phyloP scores from a whole-genome alignment of 257 asterid species.

The Cinchona pubescens region DNA sequence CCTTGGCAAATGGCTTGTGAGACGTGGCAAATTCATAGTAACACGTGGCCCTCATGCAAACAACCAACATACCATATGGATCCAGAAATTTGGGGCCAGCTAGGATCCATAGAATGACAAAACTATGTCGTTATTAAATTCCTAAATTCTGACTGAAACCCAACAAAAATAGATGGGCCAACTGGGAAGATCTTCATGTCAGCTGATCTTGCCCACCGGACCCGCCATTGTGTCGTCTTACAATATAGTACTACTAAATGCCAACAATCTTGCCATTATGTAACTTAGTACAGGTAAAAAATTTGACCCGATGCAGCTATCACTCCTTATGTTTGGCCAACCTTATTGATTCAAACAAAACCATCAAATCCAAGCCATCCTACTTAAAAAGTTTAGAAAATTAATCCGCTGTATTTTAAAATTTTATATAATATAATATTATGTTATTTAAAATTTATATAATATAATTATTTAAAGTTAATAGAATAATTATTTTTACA shows the following conservation, averaged over 20 bases:
- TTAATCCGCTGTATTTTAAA: too few species aligned
- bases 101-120: neutral
- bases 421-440: too few species aligned
- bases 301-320: constrained; percentile 3
- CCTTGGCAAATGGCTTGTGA: neutral
- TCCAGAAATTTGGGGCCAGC: constrained; percentile 2
- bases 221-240: constrained; percentile 13
- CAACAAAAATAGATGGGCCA: constrained; percentile 25
- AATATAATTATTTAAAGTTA: too few species aligned
- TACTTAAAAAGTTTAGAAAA: too few species aligned
- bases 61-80: neutral
- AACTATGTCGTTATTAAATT: too few species aligned
- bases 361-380: neutral
- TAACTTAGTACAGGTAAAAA: constrained; percentile 13
- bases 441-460: too few species aligned
- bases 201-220: constrained; percentile 23
- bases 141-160: constrained; percentile 7
- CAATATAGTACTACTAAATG: neutral
- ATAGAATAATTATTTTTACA: too few species aligned
- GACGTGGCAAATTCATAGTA: neutral
- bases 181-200: constrained; percentile 30
- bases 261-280: constrained; percentile 20
- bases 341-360: neutral
- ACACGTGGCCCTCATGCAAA: constrained; percentile 34
- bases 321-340: constrained; percentile 9